Evolutionary conservation across 2,329 filamentous ascomycete species (phyloP).

Genomic region (Clonostachys solani): DNA sequence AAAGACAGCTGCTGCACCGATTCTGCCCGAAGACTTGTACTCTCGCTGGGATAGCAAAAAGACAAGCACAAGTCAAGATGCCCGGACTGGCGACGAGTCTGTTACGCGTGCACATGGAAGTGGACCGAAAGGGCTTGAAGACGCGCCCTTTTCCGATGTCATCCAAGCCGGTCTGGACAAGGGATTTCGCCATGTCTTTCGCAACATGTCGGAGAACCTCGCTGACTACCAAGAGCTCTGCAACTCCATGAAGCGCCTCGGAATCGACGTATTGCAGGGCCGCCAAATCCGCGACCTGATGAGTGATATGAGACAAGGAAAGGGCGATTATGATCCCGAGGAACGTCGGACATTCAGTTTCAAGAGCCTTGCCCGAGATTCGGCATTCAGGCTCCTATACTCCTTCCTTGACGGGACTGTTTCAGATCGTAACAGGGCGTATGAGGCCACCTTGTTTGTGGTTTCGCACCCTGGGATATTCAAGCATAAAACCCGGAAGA

Average conservation of each 20-base stretch:
- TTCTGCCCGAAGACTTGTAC: conserved; percentile 24
- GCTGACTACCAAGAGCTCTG: background rate
- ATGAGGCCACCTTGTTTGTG: background rate
- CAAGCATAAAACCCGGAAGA: background rate
- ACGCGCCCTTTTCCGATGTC: background rate
- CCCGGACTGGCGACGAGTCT: no score
- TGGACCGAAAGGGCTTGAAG: background rate
- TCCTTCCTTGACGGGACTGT: background rate
- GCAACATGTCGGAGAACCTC: background rate
- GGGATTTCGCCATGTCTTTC: background rate
- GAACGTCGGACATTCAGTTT: background rate
- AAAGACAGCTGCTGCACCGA: conserved; percentile 6
- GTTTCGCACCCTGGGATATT: background rate
- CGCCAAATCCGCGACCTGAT: background rate
- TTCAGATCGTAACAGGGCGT: background rate
- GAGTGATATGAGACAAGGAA: background rate
- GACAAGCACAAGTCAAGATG: no score
- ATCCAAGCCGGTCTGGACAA: background rate
- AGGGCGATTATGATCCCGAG: background rate
- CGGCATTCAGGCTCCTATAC: background rate
- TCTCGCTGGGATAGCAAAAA: conserved; percentile 10
- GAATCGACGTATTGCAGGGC: background rate
- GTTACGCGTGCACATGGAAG: background rate
- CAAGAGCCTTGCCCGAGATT: background rate
- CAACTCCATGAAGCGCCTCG: background rate